Evolutionary conservation across 2,329 filamentous ascomycete species (phyloP).

Genomic region (Fusarium dlaminii): DNA sequence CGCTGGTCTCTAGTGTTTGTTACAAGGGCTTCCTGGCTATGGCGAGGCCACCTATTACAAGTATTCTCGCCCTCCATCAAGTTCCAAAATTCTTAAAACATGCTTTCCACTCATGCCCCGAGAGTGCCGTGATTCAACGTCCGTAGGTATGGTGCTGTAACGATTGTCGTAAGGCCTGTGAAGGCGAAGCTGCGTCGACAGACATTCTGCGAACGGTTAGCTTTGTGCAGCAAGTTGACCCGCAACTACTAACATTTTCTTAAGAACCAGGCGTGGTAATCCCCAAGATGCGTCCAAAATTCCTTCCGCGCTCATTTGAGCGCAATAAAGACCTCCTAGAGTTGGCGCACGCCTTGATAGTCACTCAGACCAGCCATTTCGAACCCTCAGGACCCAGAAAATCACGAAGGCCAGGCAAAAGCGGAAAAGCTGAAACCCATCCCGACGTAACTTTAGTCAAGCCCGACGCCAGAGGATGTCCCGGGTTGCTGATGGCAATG

Average conservation of each 20-base stretch:
- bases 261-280: fast-evolving
- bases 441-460: background rate
- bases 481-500: background rate
- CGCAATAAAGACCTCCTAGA: background rate
- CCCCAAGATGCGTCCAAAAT: background rate
- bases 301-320: background rate
- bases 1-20: background rate
- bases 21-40: background rate
- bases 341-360: background rate
- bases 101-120: fast-evolving
- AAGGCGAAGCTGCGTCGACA: fast-evolving
- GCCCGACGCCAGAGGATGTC: too few species aligned
- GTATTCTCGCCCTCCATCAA: background rate
- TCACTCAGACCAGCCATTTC: background rate
- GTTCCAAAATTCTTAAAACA: background rate
- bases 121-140: too few species aligned
- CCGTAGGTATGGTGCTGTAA: background rate
- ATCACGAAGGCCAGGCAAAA: fast-evolving
- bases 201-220: background rate
- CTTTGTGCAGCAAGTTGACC: fast-evolving
- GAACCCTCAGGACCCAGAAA: background rate
- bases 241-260: fast-evolving
- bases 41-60: background rate
- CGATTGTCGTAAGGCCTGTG: too few species aligned
- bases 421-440: background rate